Base-by-base conservation (phyloP, 768 basidiomycete genomes). In the Pulveroboletus ravenelii region DNA sequence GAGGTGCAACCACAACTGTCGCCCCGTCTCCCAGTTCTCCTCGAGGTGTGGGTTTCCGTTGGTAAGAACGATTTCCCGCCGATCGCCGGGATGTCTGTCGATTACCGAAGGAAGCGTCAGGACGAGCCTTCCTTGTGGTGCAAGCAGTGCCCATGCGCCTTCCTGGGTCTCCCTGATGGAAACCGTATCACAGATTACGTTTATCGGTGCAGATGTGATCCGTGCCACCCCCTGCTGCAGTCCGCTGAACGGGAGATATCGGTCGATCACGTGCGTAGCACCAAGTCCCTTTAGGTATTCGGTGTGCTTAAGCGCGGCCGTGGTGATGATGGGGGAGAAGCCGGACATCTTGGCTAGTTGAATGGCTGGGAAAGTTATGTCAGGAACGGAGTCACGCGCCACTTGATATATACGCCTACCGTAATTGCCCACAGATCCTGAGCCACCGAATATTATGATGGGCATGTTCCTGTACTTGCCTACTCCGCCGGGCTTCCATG, bases 401-500 rank as follows among this genome's bases (percentile, higher is more conserved):
- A 10, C 12, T 40, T 47, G 48, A 57, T 50, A 32, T 27, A 27
- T 47, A 41, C 52, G 55, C 70, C 55, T 62, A 75, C 78, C 74
- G 29, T 67, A 74, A 69, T 79, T 76, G 35, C 79, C 78, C 3
- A 78, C 74, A 35, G 76, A 78, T 39, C 72, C 72, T 25, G 72
- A 60, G 6, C 78, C 78, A 30, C 78, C 79, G 15, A 78, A 61
- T 46, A 80, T 70, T 30, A 81, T 50, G 38, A 79, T 70, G 1
- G 78, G 72, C 45, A 70, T 69, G 5, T 68, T 75, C 34, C 62
- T 62, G 55, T 78, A 78, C 39, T 71, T 75, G 36, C 70, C 73
- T 20, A 57, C 57, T 48, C 69, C 70, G 17, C 62, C 66, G 14
- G 64, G 55, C 36, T 68, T 68, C 59, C 74, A 67, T 0, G 76